Conservation (phyloP, 2,329 filamentous ascomycete genomes). For the Epichloe hybrida region DNA sequence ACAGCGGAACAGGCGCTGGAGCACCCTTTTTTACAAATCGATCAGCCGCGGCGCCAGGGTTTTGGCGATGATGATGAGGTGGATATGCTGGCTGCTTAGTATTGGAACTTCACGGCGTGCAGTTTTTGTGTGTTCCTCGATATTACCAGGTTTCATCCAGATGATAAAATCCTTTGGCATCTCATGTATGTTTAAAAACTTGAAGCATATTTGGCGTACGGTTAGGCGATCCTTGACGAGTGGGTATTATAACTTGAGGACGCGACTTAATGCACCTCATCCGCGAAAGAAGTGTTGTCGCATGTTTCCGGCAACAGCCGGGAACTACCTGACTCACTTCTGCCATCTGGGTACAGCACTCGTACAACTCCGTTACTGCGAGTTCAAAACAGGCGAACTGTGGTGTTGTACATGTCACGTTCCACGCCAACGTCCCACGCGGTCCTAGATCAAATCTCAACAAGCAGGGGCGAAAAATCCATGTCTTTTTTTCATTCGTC, state of each 20-base stretch:
- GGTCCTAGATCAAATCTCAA: background rate
- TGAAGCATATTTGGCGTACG: slow-evolving; percentile 2
- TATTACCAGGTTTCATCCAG: background rate
- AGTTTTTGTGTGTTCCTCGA: background rate
- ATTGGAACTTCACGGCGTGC: background rate
- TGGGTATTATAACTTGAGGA: background rate
- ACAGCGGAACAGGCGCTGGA: slow-evolving; percentile 60
- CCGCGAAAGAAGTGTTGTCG: background rate
- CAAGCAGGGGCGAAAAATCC: slow-evolving; percentile 20
- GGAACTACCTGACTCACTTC: background rate
- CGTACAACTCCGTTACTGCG: background rate
- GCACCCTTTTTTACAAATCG: slow-evolving; percentile 55
- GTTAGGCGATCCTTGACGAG: background rate
- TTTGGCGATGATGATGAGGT: slow-evolving; percentile 39
- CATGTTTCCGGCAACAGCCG: background rate
- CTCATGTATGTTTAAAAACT: background rate
- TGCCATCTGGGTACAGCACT: no score
- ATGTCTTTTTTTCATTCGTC: slow-evolving; percentile 23
- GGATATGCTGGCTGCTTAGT: slow-evolving; percentile 28
- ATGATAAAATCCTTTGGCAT: background rate
- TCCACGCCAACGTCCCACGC: background rate
- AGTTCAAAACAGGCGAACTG: background rate
- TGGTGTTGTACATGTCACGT: background rate
- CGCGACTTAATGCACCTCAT: background rate
- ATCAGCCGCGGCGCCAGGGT: slow-evolving; percentile 16